Conservation (phyloP, 208 protist genomes). For the Leishmania major region DNA sequence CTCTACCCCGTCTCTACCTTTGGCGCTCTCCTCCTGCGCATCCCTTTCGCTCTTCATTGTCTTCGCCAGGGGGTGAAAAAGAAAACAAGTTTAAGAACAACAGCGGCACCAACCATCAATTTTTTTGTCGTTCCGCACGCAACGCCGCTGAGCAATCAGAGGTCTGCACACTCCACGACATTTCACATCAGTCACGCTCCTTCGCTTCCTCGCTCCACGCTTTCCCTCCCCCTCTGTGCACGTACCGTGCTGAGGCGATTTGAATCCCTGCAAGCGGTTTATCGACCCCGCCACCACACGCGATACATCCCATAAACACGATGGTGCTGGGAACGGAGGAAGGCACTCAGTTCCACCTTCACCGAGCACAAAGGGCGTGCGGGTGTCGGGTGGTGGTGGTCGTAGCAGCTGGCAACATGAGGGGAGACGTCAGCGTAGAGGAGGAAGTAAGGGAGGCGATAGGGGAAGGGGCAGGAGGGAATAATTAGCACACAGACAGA, state of each 20-base stretch:
- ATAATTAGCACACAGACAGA: no score
- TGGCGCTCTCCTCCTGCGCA: not conserved
- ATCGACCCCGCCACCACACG: not conserved
- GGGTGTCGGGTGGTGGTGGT: not conserved
- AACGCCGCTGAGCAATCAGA: not conserved
- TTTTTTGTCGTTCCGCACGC: not conserved
- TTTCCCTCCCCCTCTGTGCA: not conserved
- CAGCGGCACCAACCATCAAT: not conserved
- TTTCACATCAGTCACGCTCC: not conserved
- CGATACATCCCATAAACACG: not conserved
- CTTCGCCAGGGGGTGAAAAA: not conserved
- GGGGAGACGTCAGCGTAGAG: not conserved
- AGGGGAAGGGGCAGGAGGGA: no score
- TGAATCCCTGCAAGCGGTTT: not conserved
- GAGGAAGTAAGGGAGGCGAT: not conserved
- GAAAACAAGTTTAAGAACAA: not conserved
- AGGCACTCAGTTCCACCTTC: not conserved
- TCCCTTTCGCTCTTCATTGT: no score
- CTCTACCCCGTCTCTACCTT: not conserved
- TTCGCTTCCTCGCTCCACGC: not conserved
- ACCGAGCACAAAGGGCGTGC: not conserved
- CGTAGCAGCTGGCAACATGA: not conserved
- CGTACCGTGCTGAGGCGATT: not conserved
- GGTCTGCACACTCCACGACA: not conserved
- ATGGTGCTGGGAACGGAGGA: not conserved